Percentiles rank a stretch among this genome's conserved stretches.
These are phyloP conservation scores for Tolypocladium sp. DNA, from an alignment of 2,329 filamentous ascomycete species.

Conservation along the genomic window DNA sequence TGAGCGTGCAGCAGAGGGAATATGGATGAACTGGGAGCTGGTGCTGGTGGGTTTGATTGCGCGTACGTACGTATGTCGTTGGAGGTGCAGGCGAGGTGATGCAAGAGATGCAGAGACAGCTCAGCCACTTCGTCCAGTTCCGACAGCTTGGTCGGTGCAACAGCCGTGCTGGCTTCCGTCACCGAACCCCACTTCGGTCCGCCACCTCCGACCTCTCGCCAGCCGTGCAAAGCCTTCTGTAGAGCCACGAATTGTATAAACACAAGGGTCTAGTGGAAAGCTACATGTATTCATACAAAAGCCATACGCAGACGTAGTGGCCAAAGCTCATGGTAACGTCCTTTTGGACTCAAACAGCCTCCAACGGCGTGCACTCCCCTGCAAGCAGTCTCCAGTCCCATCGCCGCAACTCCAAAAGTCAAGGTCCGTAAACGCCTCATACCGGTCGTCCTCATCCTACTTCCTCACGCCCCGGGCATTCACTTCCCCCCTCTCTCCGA, in stretches of 20 bases:
- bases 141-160: not conserved
- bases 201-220: not conserved
- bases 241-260: not conserved
- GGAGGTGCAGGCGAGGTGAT: not conserved
- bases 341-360: not conserved
- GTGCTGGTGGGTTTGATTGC: not conserved
- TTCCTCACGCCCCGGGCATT: slow-evolving; percentile 47
- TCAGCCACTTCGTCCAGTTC: not conserved
- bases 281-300: not conserved
- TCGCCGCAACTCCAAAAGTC: slow-evolving; percentile 1
- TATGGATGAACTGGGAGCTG: not conserved
- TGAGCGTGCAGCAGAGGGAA: not conserved
- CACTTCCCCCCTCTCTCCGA: slow-evolving; percentile 55
- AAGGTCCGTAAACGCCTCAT: slow-evolving; percentile 3
- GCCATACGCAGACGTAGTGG: not conserved
- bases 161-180: not conserved
- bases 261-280: not conserved
- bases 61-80: not conserved
- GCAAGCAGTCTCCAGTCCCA: not conserved
- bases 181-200: not conserved
- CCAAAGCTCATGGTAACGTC: not conserved
- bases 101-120: not conserved
- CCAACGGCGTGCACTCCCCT: not conserved
- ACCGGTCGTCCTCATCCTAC: slow-evolving; percentile 11
- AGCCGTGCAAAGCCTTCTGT: too few relatives aligned